Conservation (phyloP, 2,329 filamentous ascomycete species). For the Cordyceps javanica region DNA sequence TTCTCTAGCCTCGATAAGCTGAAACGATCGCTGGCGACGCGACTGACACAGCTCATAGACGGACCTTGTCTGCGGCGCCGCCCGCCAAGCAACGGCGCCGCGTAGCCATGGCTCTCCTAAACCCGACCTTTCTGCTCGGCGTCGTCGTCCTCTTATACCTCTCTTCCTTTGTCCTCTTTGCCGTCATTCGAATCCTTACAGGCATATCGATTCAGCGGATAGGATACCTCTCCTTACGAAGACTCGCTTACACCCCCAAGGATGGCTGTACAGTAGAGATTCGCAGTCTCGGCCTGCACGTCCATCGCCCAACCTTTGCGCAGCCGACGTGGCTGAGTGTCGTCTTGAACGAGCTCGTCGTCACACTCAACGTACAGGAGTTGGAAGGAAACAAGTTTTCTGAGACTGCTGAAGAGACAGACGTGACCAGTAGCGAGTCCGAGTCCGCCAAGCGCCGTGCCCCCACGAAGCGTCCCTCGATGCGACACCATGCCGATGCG, state of each 20-base stretch:
- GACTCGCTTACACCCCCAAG: constrained; percentile 81
- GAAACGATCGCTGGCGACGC: not conserved
- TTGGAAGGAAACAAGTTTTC: constrained; percentile 46
- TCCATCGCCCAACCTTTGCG: constrained; percentile 92
- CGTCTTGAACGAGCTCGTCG: constrained; percentile 74
- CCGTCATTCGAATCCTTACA: constrained; percentile 83
- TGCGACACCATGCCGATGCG: constrained; percentile 22
- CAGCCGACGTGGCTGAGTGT: constrained; percentile 96
- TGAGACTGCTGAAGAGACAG: constrained; percentile 22
- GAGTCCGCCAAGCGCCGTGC: constrained; percentile 8
- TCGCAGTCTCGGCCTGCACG: constrained; percentile 75
- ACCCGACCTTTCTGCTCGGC: constrained; percentile 79
- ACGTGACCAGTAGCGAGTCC: constrained; percentile 17
- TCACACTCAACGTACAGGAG: constrained; percentile 72
- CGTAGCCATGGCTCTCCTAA: constrained; percentile 54
- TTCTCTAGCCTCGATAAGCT: not conserved
- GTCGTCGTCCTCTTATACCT: constrained; percentile 82
- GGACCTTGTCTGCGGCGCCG: not conserved
- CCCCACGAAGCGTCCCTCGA: constrained; percentile 12
- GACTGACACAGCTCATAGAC: not conserved
- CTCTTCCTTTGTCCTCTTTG: constrained; percentile 87
- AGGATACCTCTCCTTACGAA: constrained; percentile 84
- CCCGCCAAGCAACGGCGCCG: not conserved
- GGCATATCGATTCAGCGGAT: constrained; percentile 94
- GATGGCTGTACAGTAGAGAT: constrained; percentile 89